Conservation (phyloP, 495 filamentous ascomycete genomes). For the Chaetomium tenue region DNA sequence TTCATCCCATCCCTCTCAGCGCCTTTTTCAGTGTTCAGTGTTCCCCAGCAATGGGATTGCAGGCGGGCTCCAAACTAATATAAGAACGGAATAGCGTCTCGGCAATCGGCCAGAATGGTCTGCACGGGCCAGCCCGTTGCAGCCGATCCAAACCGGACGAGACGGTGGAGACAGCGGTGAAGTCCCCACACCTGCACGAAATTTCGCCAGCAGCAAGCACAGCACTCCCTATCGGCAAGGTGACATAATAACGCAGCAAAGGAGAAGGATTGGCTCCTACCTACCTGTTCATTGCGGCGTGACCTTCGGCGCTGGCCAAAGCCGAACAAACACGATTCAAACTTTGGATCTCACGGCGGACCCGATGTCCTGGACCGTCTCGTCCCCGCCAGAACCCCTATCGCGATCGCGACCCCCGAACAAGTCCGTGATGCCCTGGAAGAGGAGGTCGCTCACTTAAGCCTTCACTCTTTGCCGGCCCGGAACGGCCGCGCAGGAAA, state of each 20-base stretch:
- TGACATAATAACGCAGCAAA: slow-evolving; percentile 25
- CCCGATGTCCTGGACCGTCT: slow-evolving; percentile 2
- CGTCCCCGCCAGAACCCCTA: slow-evolving; percentile 9
- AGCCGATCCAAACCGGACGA: slow-evolving; percentile 25
- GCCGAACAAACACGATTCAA: background rate
- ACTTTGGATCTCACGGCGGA: background rate
- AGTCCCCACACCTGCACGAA: slow-evolving; percentile 24
- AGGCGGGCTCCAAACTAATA: background rate
- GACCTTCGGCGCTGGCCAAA: background rate
- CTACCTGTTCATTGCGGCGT: slow-evolving; percentile 3
- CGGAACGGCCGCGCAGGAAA: slow-evolving; percentile 9
- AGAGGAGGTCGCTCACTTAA: slow-evolving; percentile 3
- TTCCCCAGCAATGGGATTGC: background rate
- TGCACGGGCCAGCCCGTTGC: slow-evolving; percentile 12
- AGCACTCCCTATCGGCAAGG: slow-evolving; percentile 12
- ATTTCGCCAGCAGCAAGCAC: slow-evolving; percentile 13
- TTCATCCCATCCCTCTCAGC: no score
- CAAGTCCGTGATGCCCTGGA: slow-evolving; percentile 22
- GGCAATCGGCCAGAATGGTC: slow-evolving; percentile 2
- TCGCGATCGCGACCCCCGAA: slow-evolving; percentile 16
- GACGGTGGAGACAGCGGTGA: background rate
- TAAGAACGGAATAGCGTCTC: slow-evolving; percentile 8
- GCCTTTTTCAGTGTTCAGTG: no score
- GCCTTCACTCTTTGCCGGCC: slow-evolving; percentile 10
- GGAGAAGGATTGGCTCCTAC: slow-evolving; percentile 1